These are phyloP conservation scores for Ceratocystis diversiconidia DNA, from an alignment of 2,329 filamentous ascomycete species.

Conservation along the genomic window DNA sequence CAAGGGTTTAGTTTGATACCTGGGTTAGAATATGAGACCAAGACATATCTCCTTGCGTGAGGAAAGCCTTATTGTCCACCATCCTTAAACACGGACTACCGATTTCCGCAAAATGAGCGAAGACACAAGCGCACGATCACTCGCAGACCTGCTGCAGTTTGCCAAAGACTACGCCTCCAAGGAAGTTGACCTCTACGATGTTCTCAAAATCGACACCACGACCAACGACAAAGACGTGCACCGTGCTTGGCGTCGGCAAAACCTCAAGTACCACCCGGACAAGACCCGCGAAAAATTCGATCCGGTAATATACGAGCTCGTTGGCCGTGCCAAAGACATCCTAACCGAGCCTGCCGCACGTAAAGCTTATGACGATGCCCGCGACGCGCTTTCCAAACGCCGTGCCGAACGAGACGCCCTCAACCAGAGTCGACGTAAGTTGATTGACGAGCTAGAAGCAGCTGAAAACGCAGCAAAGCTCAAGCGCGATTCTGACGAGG, in stretches of 20 bases:
- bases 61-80: background rate
- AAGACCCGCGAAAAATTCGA: slow-evolving; percentile 67
- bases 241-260: slow-evolving; percentile 69
- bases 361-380: slow-evolving; percentile 62
- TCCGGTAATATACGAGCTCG: slow-evolving; percentile 67
- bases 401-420: slow-evolving; percentile 58
- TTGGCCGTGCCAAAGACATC: slow-evolving; percentile 76
- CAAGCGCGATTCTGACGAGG: slow-evolving; percentile 36
- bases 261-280: slow-evolving; percentile 87
- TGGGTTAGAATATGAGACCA: background rate
- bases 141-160: slow-evolving; percentile 37
- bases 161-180: slow-evolving; percentile 46
- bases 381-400: slow-evolving; percentile 56
- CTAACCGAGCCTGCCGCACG: slow-evolving; percentile 58
- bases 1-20: background rate
- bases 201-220: slow-evolving; percentile 44
- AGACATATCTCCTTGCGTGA: background rate
- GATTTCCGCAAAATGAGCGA: slow-evolving; percentile 10
- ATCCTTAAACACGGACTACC: background rate
- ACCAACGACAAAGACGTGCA: slow-evolving; percentile 60
- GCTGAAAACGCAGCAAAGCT: slow-evolving; percentile 55
- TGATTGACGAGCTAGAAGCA: slow-evolving; percentile 76
- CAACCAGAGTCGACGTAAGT: slow-evolving; percentile 54
- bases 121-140: slow-evolving; percentile 8
- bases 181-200: slow-evolving; percentile 61